Evolutionary conservation across 2,329 filamentous ascomycete genomes (phyloP).

Genomic region (Macrophomina tecta): DNA sequence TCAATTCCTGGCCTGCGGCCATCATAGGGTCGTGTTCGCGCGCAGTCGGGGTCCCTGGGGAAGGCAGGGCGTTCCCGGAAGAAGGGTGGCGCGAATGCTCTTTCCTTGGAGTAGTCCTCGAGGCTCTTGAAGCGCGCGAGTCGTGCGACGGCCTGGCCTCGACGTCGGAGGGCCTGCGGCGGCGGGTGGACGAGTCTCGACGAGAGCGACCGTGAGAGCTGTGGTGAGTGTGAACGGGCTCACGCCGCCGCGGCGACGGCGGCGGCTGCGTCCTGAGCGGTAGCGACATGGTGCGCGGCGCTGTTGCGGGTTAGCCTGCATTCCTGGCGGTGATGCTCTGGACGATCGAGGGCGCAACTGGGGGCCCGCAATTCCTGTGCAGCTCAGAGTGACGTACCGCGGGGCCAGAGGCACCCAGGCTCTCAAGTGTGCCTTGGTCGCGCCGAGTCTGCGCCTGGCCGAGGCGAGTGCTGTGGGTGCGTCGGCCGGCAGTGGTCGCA

Average conservation of each 20-base stretch:
- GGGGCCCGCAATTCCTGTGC: background rate
- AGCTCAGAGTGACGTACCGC: constrained; percentile 10
- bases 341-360: background rate
- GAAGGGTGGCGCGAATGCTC: constrained; percentile 49
- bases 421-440: constrained; percentile 7
- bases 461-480: background rate
- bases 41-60: constrained; percentile 46
- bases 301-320: constrained; percentile 30
- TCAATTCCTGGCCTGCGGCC: constrained; percentile 56
- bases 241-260: constrained; percentile 59
- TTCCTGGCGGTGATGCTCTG: constrained; percentile 17
- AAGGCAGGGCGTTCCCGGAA: constrained; percentile 46
- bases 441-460: background rate
- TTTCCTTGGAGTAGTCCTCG: constrained; percentile 43
- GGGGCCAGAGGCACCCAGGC: constrained; percentile 14
- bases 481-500: background rate
- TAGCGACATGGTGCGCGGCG: constrained; percentile 49
- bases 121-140: constrained; percentile 31
- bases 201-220: constrained; percentile 51
- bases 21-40: constrained; percentile 62
- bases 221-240: constrained; percentile 13
- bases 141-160: constrained; percentile 64
- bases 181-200: constrained; percentile 71
- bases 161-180: constrained; percentile 71
- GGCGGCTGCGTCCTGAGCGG: constrained; percentile 68